A percentile compares a stretch with the other conserved stretches of the same genome.
These are phyloP conservation scores for Sordariomycetes sp. DNA, from an alignment of 2,329 filamentous ascomycete species.

Conservation along the genomic window DNA sequence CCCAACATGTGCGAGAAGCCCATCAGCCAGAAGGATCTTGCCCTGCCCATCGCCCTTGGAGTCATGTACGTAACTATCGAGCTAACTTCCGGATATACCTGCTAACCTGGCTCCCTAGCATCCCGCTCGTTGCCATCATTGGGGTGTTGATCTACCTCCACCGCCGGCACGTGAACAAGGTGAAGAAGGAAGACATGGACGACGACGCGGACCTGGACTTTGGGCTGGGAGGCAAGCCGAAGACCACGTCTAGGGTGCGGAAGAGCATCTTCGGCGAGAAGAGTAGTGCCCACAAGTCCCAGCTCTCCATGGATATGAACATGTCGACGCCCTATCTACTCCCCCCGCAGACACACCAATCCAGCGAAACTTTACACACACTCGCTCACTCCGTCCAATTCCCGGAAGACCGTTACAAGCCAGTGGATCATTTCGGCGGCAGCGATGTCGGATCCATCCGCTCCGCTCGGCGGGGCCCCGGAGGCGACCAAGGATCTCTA, in stretches of 20 bases:
- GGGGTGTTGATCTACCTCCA: slow-evolving; percentile 67
- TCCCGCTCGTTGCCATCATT: slow-evolving; percentile 61
- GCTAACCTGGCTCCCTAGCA: slow-evolving; percentile 35
- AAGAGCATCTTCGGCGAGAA: slow-evolving; percentile 37
- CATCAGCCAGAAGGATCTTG: slow-evolving; percentile 40
- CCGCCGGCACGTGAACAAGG: slow-evolving; percentile 61
- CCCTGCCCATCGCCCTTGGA: slow-evolving; percentile 57
- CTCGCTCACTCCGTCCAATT: slow-evolving; percentile 65
- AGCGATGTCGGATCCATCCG: slow-evolving; percentile 47
- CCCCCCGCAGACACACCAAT: slow-evolving; percentile 69
- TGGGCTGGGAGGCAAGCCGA: slow-evolving; percentile 53
- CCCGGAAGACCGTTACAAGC: slow-evolving; percentile 77
- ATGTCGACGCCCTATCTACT: slow-evolving; percentile 83
- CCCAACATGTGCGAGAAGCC: slow-evolving; percentile 46
- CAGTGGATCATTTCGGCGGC: slow-evolving; percentile 41
- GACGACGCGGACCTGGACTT: slow-evolving; percentile 93
- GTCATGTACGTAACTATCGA: slow-evolving; percentile 48
- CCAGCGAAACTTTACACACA: slow-evolving; percentile 77
- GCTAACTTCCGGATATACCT: background rate
- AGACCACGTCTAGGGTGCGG: slow-evolving; percentile 3
- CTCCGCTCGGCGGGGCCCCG: slow-evolving; percentile 29
- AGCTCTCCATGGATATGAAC: slow-evolving; percentile 64
- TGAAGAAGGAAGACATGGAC: slow-evolving; percentile 66
- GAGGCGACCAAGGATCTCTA: slow-evolving; percentile 28
- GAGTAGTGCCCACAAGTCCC: slow-evolving; percentile 31